These are phyloP conservation scores for Trichophyton schoenleinii DNA, from an alignment of 2,329 filamentous ascomycete genomes.

Conservation along the genomic window DNA sequence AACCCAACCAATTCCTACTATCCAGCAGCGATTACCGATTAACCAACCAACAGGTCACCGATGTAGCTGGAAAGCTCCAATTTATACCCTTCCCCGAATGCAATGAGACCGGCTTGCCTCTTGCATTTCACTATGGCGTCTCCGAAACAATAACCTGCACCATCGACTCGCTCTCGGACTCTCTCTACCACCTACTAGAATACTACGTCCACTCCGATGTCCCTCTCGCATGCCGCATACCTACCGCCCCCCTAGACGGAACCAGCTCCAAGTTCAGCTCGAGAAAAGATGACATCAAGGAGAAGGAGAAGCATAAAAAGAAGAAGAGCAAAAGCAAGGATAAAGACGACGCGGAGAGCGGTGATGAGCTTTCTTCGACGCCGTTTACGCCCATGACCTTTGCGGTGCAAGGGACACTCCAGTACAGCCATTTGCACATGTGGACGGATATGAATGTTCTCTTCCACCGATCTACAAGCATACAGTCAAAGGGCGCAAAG, in stretches of 20 bases:
- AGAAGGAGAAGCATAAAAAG: background rate
- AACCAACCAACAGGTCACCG: constrained; percentile 19
- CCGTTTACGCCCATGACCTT: constrained; percentile 77
- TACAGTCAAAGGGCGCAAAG: constrained; percentile 10
- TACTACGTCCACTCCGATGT: constrained; percentile 98
- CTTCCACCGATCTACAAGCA: constrained; percentile 45
- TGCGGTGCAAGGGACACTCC: constrained; percentile 75
- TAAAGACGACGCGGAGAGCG: background rate
- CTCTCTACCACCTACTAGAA: constrained; percentile 47
- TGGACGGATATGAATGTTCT: constrained; percentile 82
- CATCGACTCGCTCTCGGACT: constrained; percentile 40
- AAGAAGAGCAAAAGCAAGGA: constrained; percentile 4
- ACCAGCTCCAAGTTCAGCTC: background rate
- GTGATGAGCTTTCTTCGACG: constrained; percentile 15
- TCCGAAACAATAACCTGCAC: constrained; percentile 48
- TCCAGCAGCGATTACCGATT: background rate
- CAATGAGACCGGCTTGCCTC: constrained; percentile 70
- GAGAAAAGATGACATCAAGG: constrained; percentile 10
- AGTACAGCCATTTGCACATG: constrained; percentile 80
- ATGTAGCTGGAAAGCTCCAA: constrained; percentile 67
- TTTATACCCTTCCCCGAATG: constrained; percentile 86
- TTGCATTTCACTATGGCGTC: constrained; percentile 76
- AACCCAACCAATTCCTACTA: background rate
- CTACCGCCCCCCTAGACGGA: constrained; percentile 37
- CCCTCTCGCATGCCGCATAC: constrained; percentile 79